Evolutionary conservation across 2,329 filamentous ascomycete species (phyloP).

Genomic region (Remersonia thermophila): DNA sequence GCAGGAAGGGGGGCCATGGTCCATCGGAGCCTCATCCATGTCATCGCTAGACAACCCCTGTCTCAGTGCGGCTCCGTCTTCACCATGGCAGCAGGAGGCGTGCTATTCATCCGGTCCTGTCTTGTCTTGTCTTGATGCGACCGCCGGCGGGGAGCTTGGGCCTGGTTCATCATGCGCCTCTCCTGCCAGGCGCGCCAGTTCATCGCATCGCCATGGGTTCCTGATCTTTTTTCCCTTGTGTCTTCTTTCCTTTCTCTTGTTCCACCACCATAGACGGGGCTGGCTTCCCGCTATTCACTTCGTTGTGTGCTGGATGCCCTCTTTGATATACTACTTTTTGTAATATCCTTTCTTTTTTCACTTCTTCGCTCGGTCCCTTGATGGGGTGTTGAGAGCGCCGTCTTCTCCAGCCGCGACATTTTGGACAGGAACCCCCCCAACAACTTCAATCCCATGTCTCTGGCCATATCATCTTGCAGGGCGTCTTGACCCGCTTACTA

Average conservation of each 20-base stretch:
- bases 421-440: not conserved
- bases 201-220: not conserved
- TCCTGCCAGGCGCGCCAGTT: constrained; percentile 12
- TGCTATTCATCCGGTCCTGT: constrained; percentile 8
- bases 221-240: constrained; percentile 6
- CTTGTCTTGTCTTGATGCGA: constrained; percentile 14
- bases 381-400: too few relatives aligned
- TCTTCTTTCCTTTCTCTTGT: constrained; percentile 9
- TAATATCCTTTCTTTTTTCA: constrained; percentile 10
- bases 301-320: constrained; percentile 11
- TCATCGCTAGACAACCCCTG: constrained; percentile 5
- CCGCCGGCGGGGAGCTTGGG: constrained; percentile 10
- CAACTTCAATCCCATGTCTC: constrained; percentile 5
- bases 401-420: not conserved
- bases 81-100: not conserved
- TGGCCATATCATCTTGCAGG: constrained; percentile 6
- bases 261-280: constrained; percentile 13
- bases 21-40: constrained; percentile 12
- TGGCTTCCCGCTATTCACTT: constrained; percentile 16
- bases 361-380: not conserved
- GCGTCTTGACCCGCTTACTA: constrained; percentile 11
- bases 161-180: constrained; percentile 14
- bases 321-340: constrained; percentile 4
- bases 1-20: too few relatives aligned
- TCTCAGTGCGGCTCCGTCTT: constrained; percentile 6